These are phyloP conservation scores for Pachysandra terminalis DNA, from an alignment of 164 flowering plant genomes.

Conservation along the genomic window DNA sequence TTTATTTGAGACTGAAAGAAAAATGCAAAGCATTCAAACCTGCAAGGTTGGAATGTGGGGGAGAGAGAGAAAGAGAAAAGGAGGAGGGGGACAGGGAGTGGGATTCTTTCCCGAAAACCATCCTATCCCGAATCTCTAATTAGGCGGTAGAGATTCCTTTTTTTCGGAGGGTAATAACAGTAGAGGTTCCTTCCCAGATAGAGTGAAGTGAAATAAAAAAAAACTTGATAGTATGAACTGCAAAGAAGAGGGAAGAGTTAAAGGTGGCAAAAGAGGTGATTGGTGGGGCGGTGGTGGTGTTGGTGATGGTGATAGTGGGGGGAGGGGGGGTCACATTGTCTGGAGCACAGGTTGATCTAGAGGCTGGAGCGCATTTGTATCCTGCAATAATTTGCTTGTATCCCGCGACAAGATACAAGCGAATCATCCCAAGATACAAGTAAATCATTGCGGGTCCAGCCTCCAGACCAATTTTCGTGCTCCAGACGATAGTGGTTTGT, in stretches of 20 bases:
- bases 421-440: too few species aligned
- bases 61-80: neutral
- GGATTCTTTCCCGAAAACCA: neutral
- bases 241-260: neutral
- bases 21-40: slow-evolving; percentile 11
- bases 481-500: too few species aligned
- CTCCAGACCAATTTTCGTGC: too few species aligned
- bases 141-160: neutral
- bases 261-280: neutral
- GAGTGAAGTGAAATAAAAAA: neutral
- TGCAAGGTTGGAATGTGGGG: slow-evolving; percentile 4
- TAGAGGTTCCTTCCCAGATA: too few species aligned
- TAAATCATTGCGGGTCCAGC: too few species aligned
- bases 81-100: too few species aligned
- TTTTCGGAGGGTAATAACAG: neutral
- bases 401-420: too few species aligned
- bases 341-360: too few species aligned
- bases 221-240: neutral
- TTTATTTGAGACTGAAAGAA: neutral
- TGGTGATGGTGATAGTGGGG: neutral
- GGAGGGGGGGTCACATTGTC: too few species aligned
- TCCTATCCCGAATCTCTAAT: neutral
- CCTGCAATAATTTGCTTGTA: too few species aligned
- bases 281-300: neutral
- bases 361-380: too few species aligned